These are phyloP conservation scores for cucumber (Cucumis sativus) DNA, from an alignment of 306 rosid genomes.

Conservation along the genomic window DNA sequence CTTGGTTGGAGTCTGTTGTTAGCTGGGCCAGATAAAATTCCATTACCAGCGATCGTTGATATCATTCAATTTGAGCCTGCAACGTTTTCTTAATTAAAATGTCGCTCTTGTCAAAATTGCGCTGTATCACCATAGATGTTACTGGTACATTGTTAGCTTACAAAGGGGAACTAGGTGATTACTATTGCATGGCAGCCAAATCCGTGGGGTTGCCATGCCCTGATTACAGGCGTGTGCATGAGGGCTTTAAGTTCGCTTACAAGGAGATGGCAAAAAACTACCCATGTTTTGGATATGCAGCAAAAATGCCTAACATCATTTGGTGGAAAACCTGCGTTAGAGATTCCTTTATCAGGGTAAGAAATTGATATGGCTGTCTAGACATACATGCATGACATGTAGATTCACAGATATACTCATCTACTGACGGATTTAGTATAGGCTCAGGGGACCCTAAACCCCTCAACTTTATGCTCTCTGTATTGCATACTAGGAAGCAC, in stretches of 20 bases:
- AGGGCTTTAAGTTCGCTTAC: slow-evolving; percentile 80
- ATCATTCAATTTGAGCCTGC: neutral
- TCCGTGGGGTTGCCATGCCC: slow-evolving; percentile 87
- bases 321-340: slow-evolving; percentile 97
- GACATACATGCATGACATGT: neutral
- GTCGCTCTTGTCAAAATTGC: slow-evolving; percentile 50
- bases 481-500: no score
- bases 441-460: no score
- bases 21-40: neutral
- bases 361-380: neutral
- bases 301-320: slow-evolving; percentile 72
- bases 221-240: slow-evolving; percentile 76
- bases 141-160: slow-evolving; percentile 89
- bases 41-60: neutral
- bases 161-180: slow-evolving; percentile 96
- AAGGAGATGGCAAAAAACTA: slow-evolving; percentile 75
- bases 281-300: slow-evolving; percentile 80
- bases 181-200: slow-evolving; percentile 97
- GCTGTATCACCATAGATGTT: slow-evolving; percentile 84
- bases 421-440: neutral
- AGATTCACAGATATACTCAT: neutral
- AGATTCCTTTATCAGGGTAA: slow-evolving; percentile 83
- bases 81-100: slow-evolving; percentile 13
- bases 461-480: no score
- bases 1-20: neutral